Base-by-base conservation (phyloP, 2,329 filamentous ascomycete genomes). In the Fusarium keratoplasticum region DNA sequence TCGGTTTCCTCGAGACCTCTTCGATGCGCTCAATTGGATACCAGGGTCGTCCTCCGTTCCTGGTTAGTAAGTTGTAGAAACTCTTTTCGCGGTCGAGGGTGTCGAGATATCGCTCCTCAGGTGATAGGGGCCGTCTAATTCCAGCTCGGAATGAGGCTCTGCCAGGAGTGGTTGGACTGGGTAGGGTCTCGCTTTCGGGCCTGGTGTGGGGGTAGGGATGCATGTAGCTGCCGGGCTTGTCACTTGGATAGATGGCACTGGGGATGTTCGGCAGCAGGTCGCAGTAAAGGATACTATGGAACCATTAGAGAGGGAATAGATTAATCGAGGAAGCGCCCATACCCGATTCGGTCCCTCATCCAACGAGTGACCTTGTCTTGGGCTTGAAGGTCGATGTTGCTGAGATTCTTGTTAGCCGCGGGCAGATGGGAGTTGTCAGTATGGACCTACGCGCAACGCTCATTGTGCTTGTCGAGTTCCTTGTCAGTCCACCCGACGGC, bases 41-140 rank as follows among this genome's bases (percentile, higher is more conserved):
- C 70, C 73, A 77, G 8, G 76, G 74, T 4, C 73, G 76, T 6
- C 71, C 76, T n/a, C 76, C 76, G 31, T 64, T 65, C 9, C 64
- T 54, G 13, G 67, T 14, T 22, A 78, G 69, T 22, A 64, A 40
- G 22, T 61, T 57, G 20, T 70, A 55, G 18, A 66, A 70, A 3
- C 10, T 27, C 29, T n/a, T 74, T 47, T 78, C 76, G 14, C 38
- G 61, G 35, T 68, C 44, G 38, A 70, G 29, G 33, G 25, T 54
- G n/a, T 50, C 38, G 20, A 9, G 33, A n/a, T 67, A 52, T 25
- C 64, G 50, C 27, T 75, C 72, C 31, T 62, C 54, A 36, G 47
- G 40, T 27, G 69, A 60, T 18, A 64, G 20, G 6, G 11, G 31
- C 16, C 52, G 13, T 40, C 63, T 50, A 18, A 38, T 25, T 50